Evolutionary conservation across 108 stramenopile species (phyloP).

Genomic region (Chaetoceros muelleri): DNA sequence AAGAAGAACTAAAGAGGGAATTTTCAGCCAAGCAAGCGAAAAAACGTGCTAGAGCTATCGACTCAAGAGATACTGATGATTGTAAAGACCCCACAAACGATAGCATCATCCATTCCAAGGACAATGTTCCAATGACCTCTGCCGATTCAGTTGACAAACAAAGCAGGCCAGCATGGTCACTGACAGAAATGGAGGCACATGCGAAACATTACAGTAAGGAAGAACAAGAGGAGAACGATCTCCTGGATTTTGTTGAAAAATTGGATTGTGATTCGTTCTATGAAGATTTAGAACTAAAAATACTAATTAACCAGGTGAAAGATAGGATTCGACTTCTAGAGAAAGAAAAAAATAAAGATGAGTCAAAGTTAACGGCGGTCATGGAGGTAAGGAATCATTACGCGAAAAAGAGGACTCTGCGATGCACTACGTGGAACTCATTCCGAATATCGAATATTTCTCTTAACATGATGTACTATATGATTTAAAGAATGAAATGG

Average conservation of each 20-base stretch:
- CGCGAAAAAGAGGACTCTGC: no score
- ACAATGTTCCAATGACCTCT: not conserved
- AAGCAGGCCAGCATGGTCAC: constrained; percentile 61
- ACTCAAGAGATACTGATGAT: not conserved
- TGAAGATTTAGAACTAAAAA: constrained; percentile 58
- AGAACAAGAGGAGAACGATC: constrained; percentile 49
- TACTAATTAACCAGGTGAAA: constrained; percentile 29
- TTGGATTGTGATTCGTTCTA: constrained; percentile 73
- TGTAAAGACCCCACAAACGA: not conserved
- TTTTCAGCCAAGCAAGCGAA: not conserved
- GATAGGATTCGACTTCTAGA: constrained; percentile 29
- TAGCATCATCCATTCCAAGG: no score
- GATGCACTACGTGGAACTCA: not conserved
- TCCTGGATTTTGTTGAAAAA: constrained; percentile 60
- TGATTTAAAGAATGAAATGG: constrained; percentile 23
- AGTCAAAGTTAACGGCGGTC: constrained; percentile 19
- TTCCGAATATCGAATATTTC: not conserved
- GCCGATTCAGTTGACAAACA: constrained; percentile 8
- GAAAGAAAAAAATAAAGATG: constrained; percentile 30
- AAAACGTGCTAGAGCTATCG: not conserved
- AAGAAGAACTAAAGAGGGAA: not conserved
- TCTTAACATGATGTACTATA: no score
- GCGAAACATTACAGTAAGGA: constrained; percentile 17
- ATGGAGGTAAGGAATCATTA: constrained; percentile 16
- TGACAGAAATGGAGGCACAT: constrained; percentile 45